Evolutionary conservation across 1,284 basidiomycete genomes (phyloP).

Genomic region (Baeospora myosura): DNA sequence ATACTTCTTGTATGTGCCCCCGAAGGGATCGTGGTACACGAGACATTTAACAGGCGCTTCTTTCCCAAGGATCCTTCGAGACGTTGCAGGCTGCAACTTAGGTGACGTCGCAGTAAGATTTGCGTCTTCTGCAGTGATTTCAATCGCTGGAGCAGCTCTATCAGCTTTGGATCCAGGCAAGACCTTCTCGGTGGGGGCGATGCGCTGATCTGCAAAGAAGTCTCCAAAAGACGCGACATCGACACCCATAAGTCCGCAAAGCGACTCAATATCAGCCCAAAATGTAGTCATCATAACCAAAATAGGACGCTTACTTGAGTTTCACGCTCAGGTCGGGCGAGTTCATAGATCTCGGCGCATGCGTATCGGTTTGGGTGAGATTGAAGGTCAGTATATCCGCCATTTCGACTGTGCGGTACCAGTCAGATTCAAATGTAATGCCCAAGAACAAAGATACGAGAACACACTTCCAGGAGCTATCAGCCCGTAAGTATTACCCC

Average conservation of each 20-base stretch:
- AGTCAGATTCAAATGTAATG: background rate
- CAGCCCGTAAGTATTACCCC: slow-evolving; percentile 59
- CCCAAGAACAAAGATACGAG: slow-evolving; percentile 20
- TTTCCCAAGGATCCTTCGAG: too few species aligned
- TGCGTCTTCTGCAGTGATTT: too few species aligned
- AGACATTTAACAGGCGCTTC: slow-evolving; percentile 55
- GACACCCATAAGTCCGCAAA: slow-evolving; percentile 54
- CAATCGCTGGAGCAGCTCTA: slow-evolving; percentile 18
- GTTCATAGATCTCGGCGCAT: slow-evolving; percentile 35
- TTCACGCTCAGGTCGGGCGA: slow-evolving; percentile 28
- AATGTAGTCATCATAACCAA: background rate
- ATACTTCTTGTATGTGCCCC: slow-evolving; percentile 67
- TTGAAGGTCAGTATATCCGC: slow-evolving; percentile 73
- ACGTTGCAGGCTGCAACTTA: too few species aligned
- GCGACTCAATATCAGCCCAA: slow-evolving; percentile 27
- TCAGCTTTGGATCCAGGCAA: slow-evolving; percentile 8
- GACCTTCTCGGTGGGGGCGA: slow-evolving; percentile 15
- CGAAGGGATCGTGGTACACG: slow-evolving; percentile 70
- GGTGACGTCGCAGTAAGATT: too few species aligned
- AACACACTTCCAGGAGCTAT: slow-evolving; percentile 55
- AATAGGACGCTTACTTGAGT: slow-evolving; percentile 18
- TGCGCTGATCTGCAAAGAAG: slow-evolving; percentile 62
- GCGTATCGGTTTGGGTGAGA: slow-evolving; percentile 45
- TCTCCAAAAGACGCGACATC: slow-evolving; percentile 75
- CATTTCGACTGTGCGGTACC: slow-evolving; percentile 47